Conservation (phyloP, 257 asterid species). For the Echites panduratus region DNA sequence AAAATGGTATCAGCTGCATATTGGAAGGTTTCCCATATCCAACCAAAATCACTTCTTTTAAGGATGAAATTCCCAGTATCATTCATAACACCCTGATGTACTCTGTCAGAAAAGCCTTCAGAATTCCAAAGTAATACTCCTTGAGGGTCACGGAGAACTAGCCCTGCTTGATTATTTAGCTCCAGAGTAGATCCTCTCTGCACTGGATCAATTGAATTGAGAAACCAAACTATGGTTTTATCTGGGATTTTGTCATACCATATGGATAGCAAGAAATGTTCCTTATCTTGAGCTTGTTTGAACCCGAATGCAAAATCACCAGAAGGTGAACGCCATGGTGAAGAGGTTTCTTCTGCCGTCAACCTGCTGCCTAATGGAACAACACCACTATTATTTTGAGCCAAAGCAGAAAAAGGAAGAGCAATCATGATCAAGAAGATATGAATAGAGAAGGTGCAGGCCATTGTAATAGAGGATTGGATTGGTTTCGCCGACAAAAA, state of each 20-base stretch:
- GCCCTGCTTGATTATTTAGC: conserved; percentile 26
- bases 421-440: not conserved
- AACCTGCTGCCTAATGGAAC: not conserved
- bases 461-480: conserved; percentile 4
- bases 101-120: conserved; percentile 6
- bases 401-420: conserved; percentile 7
- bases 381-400: conserved; percentile 5
- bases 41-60: conserved; percentile 4
- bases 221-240: conserved; percentile 48
- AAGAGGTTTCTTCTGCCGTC: not conserved
- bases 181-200: conserved; percentile 32
- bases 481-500: not conserved
- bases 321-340: conserved; percentile 13
- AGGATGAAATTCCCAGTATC: conserved; percentile 54
- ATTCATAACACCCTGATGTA: conserved; percentile 33
- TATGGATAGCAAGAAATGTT: conserved; percentile 35
- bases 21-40: conserved; percentile 47
- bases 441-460: not conserved
- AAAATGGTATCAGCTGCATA: conserved; percentile 31
- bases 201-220: conserved; percentile 20
- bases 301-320: conserved; percentile 21
- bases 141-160: conserved; percentile 33
- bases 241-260: conserved; percentile 47
- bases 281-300: not conserved
- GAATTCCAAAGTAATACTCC: conserved; percentile 24